Evolutionary conservation across 805 yeast species (phyloP).

Genomic region (Metschnikowia dekortorum): DNA sequence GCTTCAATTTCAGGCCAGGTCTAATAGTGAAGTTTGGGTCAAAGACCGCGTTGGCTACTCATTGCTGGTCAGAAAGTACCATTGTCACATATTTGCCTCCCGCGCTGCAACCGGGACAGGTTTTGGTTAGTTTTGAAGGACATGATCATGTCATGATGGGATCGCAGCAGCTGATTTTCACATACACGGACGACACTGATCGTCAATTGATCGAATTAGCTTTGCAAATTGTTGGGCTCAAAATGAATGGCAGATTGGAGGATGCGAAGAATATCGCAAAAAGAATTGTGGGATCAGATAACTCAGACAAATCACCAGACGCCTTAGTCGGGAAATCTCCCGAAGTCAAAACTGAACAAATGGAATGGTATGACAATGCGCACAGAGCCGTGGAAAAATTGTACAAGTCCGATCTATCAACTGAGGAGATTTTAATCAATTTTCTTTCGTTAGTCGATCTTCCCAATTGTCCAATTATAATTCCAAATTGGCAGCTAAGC

Average conservation of each 20-base stretch:
- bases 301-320: conserved; percentile 9
- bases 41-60: conserved; percentile 73
- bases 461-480: conserved; percentile 56
- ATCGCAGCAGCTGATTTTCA: conserved; percentile 60
- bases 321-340: conserved; percentile 4
- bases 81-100: conserved; percentile 94
- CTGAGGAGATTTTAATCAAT: conserved; percentile 47
- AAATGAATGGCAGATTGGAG: conserved; percentile 93
- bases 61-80: conserved; percentile 94
- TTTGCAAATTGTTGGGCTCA: conserved; percentile 90
- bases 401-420: conserved; percentile 40
- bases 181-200: conserved; percentile 93
- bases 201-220: conserved; percentile 92
- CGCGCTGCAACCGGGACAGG: conserved; percentile 84
- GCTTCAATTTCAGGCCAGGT: conserved; percentile 81
- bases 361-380: conserved; percentile 51
- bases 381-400: conserved; percentile 47
- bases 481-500: conserved; percentile 77
- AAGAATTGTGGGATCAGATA: conserved; percentile 72
- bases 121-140: conserved; percentile 74
- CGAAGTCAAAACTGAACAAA: conserved; percentile 20
- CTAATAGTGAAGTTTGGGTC: conserved; percentile 83
- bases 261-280: conserved; percentile 93
- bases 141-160: conserved; percentile 33
- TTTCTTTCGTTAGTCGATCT: conserved; percentile 57